A percentile compares a stretch with the other conserved stretches of the same genome.
These are phyloP conservation scores for Gyrodon lividus DNA, from an alignment of 768 basidiomycete species.

Conservation along the genomic window DNA sequence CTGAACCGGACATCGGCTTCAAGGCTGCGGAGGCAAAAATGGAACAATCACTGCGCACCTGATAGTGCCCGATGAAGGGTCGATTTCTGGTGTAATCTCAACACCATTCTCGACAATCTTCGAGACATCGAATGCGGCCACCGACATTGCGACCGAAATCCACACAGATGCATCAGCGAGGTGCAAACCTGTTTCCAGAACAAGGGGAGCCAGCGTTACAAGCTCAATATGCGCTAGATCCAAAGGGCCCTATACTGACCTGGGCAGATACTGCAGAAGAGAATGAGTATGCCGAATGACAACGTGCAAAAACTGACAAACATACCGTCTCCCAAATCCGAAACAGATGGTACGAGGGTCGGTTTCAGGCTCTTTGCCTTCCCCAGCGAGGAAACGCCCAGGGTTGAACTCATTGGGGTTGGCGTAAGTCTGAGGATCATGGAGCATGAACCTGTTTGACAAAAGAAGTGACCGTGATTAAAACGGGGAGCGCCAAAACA, in stretches of 20 bases:
- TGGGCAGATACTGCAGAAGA: constrained; percentile 25
- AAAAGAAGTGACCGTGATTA: not conserved
- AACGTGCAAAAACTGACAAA: constrained; percentile 11
- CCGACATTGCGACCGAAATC: constrained; percentile 41
- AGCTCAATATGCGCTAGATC: constrained; percentile 24
- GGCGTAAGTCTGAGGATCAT: constrained; percentile 41
- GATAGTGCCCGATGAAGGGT: constrained; percentile 62
- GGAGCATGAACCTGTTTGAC: constrained; percentile 30
- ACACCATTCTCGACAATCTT: constrained; percentile 45
- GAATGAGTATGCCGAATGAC: constrained; percentile 5
- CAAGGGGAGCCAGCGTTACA: constrained; percentile 7
- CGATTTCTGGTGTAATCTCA: constrained; percentile 52
- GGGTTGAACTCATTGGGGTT: constrained; percentile 59
- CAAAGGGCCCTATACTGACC: constrained; percentile 13
- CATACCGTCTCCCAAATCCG: constrained; percentile 65
- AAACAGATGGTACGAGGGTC: constrained; percentile 65
- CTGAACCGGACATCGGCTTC: constrained; percentile 24
- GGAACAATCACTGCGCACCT: constrained; percentile 39
- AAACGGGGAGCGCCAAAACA: constrained; percentile 3
- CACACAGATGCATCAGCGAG: constrained; percentile 53
- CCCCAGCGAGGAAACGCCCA: constrained; percentile 50
- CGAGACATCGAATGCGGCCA: constrained; percentile 49
- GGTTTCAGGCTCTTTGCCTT: constrained; percentile 39
- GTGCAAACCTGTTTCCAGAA: constrained; percentile 39
- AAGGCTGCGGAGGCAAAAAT: not conserved